Conservation (phyloP, 1,139 yeast species). For the Kurtzmaniella quercitrusa region DNA sequence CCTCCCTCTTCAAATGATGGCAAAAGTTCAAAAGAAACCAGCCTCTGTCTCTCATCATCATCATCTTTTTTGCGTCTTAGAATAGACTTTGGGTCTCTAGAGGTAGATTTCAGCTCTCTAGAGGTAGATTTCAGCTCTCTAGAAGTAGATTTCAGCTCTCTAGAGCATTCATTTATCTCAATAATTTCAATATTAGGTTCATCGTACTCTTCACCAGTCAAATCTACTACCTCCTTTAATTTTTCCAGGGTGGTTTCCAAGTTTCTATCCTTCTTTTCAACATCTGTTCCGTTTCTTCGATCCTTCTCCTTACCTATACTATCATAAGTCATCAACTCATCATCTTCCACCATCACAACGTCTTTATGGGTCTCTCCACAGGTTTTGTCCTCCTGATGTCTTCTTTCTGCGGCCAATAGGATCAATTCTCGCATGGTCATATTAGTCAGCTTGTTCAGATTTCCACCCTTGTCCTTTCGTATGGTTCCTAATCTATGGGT, state of each 20-base stretch:
- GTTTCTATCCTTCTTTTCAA: background rate
- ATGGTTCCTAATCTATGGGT: slow-evolving; percentile 29
- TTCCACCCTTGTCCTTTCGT: slow-evolving; percentile 9
- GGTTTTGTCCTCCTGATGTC: slow-evolving; percentile 55
- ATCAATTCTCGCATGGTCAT: slow-evolving; percentile 45
- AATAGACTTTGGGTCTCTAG: slow-evolving; percentile 13
- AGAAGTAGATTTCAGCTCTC: slow-evolving; percentile 13
- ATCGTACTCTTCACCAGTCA: slow-evolving; percentile 18
- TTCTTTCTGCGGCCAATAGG: slow-evolving; percentile 63
- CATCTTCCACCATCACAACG: slow-evolving; percentile 23
- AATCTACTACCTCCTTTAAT: slow-evolving; percentile 20
- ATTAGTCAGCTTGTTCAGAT: slow-evolving; percentile 3
- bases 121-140: no score
- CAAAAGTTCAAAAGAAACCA: slow-evolving; percentile 10
- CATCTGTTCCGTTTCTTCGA: slow-evolving; percentile 5
- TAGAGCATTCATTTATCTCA: slow-evolving; percentile 23
- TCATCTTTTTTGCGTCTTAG: slow-evolving; percentile 7
- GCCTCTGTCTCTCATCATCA: slow-evolving; percentile 3
- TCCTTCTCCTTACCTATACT: slow-evolving; percentile 8
- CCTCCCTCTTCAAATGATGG: slow-evolving; percentile 16
- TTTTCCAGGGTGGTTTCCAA: slow-evolving; percentile 7
- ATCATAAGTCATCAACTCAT: slow-evolving; percentile 29
- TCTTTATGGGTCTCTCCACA: slow-evolving; percentile 31
- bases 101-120: no score
- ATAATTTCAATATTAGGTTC: slow-evolving; percentile 15